These are phyloP conservation scores for Penicillium sclerotiorum DNA, from an alignment of 2,329 filamentous ascomycete species.

Conservation along the genomic window DNA sequence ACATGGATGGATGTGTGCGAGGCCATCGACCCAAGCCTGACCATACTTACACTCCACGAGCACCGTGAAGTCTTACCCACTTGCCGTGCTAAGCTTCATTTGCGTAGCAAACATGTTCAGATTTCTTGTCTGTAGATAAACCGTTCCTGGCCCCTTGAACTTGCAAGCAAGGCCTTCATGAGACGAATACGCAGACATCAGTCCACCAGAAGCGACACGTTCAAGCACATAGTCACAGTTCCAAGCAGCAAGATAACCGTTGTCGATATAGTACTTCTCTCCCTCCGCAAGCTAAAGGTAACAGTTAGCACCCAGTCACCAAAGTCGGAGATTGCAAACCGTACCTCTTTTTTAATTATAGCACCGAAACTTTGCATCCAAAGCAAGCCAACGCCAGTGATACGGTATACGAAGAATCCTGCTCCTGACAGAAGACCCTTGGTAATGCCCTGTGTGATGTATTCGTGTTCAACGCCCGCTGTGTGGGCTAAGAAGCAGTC, in stretches of 20 bases:
- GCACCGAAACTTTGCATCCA: conserved; percentile 95
- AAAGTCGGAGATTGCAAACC: conserved; percentile 38
- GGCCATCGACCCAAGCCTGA: too few relatives aligned
- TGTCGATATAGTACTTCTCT: conserved; percentile 90
- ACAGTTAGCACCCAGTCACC: neutral
- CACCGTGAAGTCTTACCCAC: conserved; percentile 5
- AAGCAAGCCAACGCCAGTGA: conserved; percentile 75
- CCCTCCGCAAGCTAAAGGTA: conserved; percentile 53
- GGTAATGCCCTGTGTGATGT: conserved; percentile 79
- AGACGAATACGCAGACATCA: conserved; percentile 82
- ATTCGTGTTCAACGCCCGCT: conserved; percentile 83
- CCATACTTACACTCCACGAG: too few relatives aligned
- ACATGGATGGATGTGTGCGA: too few relatives aligned
- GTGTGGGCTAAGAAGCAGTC: conserved; percentile 87
- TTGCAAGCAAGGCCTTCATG: conserved; percentile 92
- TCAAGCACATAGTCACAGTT: conserved; percentile 93
- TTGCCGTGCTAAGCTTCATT: conserved; percentile 48
- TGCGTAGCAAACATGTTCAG: conserved; percentile 64
- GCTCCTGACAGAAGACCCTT: conserved; percentile 96
- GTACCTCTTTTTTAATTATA: conserved; percentile 89
- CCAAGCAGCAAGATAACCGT: conserved; percentile 93
- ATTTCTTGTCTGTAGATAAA: conserved; percentile 93
- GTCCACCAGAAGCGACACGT: conserved; percentile 83
- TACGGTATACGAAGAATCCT: conserved; percentile 86
- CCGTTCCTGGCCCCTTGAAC: conserved; percentile 84